Evolutionary conservation across 2,329 filamentous ascomycete species (phyloP), one percentile per base, ranked within the genome.

Genomic region (Aspergillus quadrilineatus): DNA sequence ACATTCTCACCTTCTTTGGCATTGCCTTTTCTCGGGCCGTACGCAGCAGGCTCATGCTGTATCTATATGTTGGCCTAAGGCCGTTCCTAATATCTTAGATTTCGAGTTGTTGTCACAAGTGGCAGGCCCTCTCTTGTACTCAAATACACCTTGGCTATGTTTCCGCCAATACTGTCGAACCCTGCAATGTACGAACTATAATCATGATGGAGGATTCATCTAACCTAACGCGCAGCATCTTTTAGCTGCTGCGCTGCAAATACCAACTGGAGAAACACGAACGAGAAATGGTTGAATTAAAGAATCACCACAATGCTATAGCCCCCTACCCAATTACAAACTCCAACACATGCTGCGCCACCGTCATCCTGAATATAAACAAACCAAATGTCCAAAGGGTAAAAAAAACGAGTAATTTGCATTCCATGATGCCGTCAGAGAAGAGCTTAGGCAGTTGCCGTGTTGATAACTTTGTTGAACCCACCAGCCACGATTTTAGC

Each of bases 381-480:
- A 26, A 26, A 29, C 37, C 9, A 44, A 17, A 4, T 3, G 34
- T 36, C 32, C 14, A 43, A 43, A 14, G 17, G 17, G 17, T 17
- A 41, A 34, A 48, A 30, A 49, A 34, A 42, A 28, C 22, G 28
- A 49, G 17, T 48, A 36, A 54, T 54, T 32, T 17, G 36, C 32
- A 53, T 15, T 28, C 45, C 17, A 29, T 37, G 6, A 8, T 44
- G 28, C 28, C 14, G 51, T 22, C 32, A 47, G 26, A 17, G 17
- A n/a, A 15, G 22, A 22, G 17, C 17, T 48, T 69, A 89, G 58
- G 85, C 86, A 61, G 80, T 74, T 15, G 48, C 37, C 8, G 82
- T 79, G 65, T 85, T 85, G 46, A 92, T 82, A 50, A 92, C 76
- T 71, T 85, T 88, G 57, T 84, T 88, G 63, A 77, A 80, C 22